A percentile compares a stretch with the other conserved stretches of the same genome.
phyloP scores from a whole-genome alignment of 257 asterid genomes.

The Craterostigma plantagineum region DNA sequence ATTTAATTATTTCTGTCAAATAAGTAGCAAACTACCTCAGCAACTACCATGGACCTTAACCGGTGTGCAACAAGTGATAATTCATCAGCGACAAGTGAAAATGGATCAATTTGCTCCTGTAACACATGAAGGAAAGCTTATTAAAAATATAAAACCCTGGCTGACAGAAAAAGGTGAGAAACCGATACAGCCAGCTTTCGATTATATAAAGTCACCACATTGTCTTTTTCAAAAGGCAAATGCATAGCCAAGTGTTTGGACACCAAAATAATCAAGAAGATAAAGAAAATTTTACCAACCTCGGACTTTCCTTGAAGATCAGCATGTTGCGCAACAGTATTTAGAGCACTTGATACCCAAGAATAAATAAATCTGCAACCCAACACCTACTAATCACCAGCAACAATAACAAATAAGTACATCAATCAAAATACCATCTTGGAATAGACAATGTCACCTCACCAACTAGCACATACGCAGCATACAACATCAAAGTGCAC shows the following conservation, averaged over 20 bases:
- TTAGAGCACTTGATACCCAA: constrained; percentile 62
- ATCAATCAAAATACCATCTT: constrained; percentile 7
- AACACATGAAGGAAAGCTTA: constrained; percentile 1
- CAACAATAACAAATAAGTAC: constrained; percentile 16
- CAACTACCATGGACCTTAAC: constrained; percentile 86
- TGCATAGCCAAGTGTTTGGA: too few species aligned
- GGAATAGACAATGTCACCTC: background rate
- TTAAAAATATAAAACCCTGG: too few species aligned
- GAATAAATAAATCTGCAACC: constrained; percentile 72
- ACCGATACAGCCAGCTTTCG: background rate
- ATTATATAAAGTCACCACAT: too few species aligned
- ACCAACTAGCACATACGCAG: background rate
- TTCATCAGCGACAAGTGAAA: constrained; percentile 96
- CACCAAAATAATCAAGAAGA: too few species aligned
- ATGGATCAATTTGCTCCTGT: constrained; percentile 85
- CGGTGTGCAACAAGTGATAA: constrained; percentile 62
- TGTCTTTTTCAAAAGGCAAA: background rate
- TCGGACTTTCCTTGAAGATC: constrained; percentile 32
- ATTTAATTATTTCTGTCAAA: constrained; percentile 4
- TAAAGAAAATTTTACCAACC: constrained; percentile 30
- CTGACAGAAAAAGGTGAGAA: constrained; percentile 1
- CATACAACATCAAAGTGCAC: background rate
- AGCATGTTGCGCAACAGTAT: constrained; percentile 29
- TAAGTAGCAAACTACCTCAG: constrained; percentile 46
- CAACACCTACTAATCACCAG: constrained; percentile 60